Evolutionary conservation across 352 stramenopile genomes (phyloP).

Genomic region (Phytophthora hibernalis): DNA sequence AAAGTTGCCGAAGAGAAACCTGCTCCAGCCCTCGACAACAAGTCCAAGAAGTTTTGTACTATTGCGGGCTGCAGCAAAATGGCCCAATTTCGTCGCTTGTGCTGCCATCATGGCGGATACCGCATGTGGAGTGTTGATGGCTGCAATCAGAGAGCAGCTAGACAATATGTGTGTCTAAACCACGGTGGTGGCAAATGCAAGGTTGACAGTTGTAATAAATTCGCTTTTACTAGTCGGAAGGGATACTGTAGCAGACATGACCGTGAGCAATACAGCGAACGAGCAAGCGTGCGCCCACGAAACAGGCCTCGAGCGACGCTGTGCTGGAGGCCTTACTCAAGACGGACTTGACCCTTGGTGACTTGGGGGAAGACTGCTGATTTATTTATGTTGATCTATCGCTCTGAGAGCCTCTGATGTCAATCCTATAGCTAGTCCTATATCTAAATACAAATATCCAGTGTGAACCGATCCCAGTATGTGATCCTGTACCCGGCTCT

Average conservation of each 20-base stretch:
- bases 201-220: not conserved
- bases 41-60: not conserved
- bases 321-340: too few relatives aligned
- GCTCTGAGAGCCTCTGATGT: too few relatives aligned
- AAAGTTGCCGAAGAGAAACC: not conserved
- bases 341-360: too few relatives aligned
- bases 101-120: constrained; percentile 2
- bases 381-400: too few relatives aligned
- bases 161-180: not conserved
- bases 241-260: constrained; percentile 2
- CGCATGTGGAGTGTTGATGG: constrained; percentile 9
- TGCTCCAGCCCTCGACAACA: not conserved
- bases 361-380: too few relatives aligned
- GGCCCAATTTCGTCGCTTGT: constrained; percentile 7
- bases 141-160: constrained; percentile 3
- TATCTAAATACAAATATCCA: too few relatives aligned
- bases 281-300: too few relatives aligned
- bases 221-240: not conserved
- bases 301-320: too few relatives aligned
- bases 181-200: constrained; percentile 8
- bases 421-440: too few relatives aligned
- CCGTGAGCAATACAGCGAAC: constrained; percentile 18
- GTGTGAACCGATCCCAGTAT: too few relatives aligned
- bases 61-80: not conserved
- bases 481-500: too few relatives aligned